A percentile compares a stretch with the other conserved stretches of the same genome.
Evolutionary conservation across 2,329 filamentous ascomycete species (phyloP).

Genomic region (Paraphaeosphaeria sporulosa): DNA sequence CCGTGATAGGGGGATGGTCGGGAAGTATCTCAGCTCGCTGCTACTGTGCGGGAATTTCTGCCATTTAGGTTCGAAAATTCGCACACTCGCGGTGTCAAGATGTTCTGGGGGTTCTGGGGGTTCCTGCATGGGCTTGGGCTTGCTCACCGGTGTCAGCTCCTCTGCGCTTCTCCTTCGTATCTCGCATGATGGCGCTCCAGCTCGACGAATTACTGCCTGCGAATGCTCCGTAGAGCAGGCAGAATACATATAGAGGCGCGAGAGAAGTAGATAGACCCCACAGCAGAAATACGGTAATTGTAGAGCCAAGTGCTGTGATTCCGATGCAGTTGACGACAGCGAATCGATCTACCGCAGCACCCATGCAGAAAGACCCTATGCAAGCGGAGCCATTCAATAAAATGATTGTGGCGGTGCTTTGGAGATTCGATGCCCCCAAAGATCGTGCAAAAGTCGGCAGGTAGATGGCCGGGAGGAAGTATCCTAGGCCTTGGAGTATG

Average conservation of each 20-base stretch:
- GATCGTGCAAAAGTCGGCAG: constrained; percentile 52
- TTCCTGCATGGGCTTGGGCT: not conserved
- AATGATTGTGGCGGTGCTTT: constrained; percentile 49
- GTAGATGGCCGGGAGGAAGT: constrained; percentile 55
- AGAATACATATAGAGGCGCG: constrained; percentile 53
- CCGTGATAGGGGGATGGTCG: not conserved
- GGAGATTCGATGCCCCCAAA: constrained; percentile 44
- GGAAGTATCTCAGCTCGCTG: not conserved
- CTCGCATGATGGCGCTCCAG: constrained; percentile 56
- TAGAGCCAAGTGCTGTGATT: constrained; percentile 47
- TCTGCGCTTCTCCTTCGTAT: constrained; percentile 48
- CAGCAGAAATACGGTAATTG: constrained; percentile 51
- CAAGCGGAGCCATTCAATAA: constrained; percentile 50
- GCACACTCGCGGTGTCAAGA: not conserved
- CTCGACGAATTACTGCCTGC: constrained; percentile 50
- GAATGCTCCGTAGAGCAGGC: constrained; percentile 52
- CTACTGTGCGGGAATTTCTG: not conserved
- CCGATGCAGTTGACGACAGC: constrained; percentile 50
- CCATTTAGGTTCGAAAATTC: not conserved
- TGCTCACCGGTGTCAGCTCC: constrained; percentile 49
- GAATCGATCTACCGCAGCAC: constrained; percentile 49
- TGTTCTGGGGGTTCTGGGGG: not conserved
- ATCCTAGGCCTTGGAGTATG: constrained; percentile 53
- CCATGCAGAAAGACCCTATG: constrained; percentile 49
- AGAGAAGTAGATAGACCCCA: constrained; percentile 56